These are phyloP conservation scores for Batkoa obscura DNA, from an alignment of 371 early-diverging fungal genomes.

Conservation along the genomic window DNA sequence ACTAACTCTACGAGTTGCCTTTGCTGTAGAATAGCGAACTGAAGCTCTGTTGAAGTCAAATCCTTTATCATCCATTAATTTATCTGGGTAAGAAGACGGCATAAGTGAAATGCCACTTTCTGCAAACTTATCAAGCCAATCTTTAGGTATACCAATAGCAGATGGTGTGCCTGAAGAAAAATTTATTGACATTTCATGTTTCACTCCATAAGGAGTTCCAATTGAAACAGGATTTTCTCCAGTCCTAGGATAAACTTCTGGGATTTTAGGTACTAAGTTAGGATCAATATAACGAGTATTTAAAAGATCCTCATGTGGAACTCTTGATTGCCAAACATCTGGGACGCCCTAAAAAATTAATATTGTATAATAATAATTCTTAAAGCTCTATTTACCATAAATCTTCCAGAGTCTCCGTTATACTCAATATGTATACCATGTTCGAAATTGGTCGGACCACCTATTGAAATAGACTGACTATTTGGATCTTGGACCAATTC, in stretches of 20 bases:
- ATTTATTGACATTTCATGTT: conserved; percentile 40
- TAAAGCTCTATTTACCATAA: conserved; percentile 22
- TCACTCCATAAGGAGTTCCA: conserved; percentile 38
- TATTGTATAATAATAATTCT: background rate
- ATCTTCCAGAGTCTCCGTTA: conserved; percentile 32
- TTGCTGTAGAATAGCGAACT: too few relatives aligned
- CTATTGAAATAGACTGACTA: too few relatives aligned
- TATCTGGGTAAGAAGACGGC: too few relatives aligned
- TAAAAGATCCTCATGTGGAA: conserved; percentile 39
- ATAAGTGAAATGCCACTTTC: too few relatives aligned
- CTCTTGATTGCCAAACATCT: conserved; percentile 36
- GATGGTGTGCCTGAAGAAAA: too few relatives aligned
- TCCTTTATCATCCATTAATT: too few relatives aligned
- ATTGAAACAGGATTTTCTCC: conserved; percentile 9
- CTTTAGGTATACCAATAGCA: conserved; percentile 33
- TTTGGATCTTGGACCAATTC: too few relatives aligned
- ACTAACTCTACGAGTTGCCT: conserved; percentile 7
- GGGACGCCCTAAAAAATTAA: conserved; percentile 25
- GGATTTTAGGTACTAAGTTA: conserved; percentile 30
- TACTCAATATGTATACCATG: conserved; percentile 48
- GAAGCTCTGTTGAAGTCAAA: too few relatives aligned
- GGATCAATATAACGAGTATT: conserved; percentile 41
- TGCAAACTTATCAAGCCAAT: conserved; percentile 31
- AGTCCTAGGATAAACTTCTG: background rate
- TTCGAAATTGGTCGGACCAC: conserved; percentile 39